Evolutionary conservation across 1,284 basidiomycete genomes (phyloP).

Genomic region (Irpex sp.): DNA sequence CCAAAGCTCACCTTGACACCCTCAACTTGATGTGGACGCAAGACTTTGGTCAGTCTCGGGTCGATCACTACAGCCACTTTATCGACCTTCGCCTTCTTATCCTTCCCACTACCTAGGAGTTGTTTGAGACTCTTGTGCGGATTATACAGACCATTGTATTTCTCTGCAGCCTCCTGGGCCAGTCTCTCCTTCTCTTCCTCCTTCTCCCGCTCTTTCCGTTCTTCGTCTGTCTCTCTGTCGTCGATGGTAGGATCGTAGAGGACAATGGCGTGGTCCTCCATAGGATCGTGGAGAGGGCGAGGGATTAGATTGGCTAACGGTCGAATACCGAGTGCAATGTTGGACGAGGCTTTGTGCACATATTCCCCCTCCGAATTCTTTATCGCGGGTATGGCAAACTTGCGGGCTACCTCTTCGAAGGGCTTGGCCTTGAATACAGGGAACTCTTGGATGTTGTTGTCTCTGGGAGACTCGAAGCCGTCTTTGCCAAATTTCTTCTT

Average conservation of each 20-base stretch:
- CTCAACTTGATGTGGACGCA: conserved; percentile 97
- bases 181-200: conserved; percentile 66
- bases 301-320: conserved; percentile 84
- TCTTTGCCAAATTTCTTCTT: conserved; percentile 49
- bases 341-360: conserved; percentile 62
- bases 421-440: conserved; percentile 86
- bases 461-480: conserved; percentile 35
- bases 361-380: conserved; percentile 73
- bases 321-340: conserved; percentile 83
- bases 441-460: conserved; percentile 62
- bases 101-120: conserved; percentile 75
- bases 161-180: conserved; percentile 62
- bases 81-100: conserved; percentile 60
- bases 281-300: conserved; percentile 91
- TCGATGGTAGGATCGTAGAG: conserved; percentile 97
- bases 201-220: conserved; percentile 65
- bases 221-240: conserved; percentile 84
- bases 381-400: conserved; percentile 90
- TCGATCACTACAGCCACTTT: conserved; percentile 98
- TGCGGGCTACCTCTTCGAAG: conserved; percentile 58
- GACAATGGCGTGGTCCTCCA: conserved; percentile 97
- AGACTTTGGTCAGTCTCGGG: conserved; percentile 80
- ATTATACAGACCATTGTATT: conserved; percentile 70
- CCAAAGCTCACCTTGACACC: conserved; percentile 80
- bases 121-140: conserved; percentile 90